Evolutionary conservation across 31 red algal species (phyloP).

Genomic region (Odonthalia washingtoniensis): DNA sequence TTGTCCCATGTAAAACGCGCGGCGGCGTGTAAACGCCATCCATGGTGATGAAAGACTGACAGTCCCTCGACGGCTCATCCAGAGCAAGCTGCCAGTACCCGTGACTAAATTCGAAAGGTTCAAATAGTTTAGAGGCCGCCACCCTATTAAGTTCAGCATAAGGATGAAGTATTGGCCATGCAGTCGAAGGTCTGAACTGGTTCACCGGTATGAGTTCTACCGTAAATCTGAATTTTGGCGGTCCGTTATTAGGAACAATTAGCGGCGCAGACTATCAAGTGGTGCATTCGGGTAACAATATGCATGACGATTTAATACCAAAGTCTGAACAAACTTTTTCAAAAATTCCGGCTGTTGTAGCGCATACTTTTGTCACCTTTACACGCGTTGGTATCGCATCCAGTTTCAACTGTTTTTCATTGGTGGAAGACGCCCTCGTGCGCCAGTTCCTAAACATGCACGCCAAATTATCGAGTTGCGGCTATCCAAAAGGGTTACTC

Average conservation of each 20-base stretch:
- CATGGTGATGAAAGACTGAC: constrained; percentile 28
- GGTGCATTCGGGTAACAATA: neutral
- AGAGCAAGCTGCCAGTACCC: constrained; percentile 34
- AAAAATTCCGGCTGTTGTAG: neutral
- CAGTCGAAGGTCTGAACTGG: neutral
- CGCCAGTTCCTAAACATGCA: no score
- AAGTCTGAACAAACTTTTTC: neutral
- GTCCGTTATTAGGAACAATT: neutral
- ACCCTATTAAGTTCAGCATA: neutral
- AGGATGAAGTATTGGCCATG: neutral
- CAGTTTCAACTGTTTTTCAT: neutral
- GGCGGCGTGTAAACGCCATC: constrained; percentile 23
- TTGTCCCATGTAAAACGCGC: constrained; percentile 34
- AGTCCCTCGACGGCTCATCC: neutral
- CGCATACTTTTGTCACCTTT: neutral
- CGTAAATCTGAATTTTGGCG: neutral
- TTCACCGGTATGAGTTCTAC: neutral
- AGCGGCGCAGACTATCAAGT: neutral
- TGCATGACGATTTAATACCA: neutral
- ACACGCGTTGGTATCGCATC: neutral
- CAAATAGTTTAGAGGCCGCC: neutral
- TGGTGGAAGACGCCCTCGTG: no score
- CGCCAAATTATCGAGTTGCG: no score
- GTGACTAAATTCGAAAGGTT: constrained; percentile 8
- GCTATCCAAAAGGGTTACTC: no score